Evolutionary conservation across 83 land plant genomes (phyloP).

Genomic region (Larix sibirica): DNA sequence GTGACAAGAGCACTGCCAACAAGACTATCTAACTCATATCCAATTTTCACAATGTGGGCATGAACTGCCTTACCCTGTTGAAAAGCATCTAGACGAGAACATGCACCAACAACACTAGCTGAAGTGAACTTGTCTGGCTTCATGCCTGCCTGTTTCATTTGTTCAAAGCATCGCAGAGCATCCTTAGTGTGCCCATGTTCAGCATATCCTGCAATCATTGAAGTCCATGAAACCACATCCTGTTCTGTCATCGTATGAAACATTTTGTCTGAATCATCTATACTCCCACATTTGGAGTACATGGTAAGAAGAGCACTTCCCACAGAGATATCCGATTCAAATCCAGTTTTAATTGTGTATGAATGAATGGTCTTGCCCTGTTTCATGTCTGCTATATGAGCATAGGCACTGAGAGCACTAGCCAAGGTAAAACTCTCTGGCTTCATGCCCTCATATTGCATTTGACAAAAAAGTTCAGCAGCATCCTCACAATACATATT

Average conservation of each 20-base stretch:
- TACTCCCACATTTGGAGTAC: constrained; percentile 24
- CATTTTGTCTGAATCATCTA: constrained; percentile 23
- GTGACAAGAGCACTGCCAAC: constrained; percentile 18
- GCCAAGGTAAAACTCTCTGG: constrained; percentile 12
- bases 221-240: constrained; percentile 22
- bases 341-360: constrained; percentile 11
- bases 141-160: constrained; percentile 16
- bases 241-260: constrained; percentile 10
- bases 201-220: constrained; percentile 22
- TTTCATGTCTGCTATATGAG: constrained; percentile 16
- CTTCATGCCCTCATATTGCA: constrained; percentile 13
- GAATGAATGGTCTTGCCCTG: constrained; percentile 28
- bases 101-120: not conserved
- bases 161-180: constrained; percentile 13
- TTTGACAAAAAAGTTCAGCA: constrained; percentile 14
- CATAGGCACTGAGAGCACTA: constrained; percentile 20
- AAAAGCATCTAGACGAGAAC: not conserved
- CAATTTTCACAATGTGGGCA: not conserved
- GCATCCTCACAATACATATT: not conserved
- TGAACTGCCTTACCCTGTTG: constrained; percentile 11
- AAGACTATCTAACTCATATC: constrained; percentile 4
- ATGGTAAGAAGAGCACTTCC: constrained; percentile 14
- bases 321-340: constrained; percentile 13
- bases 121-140: constrained; percentile 29
- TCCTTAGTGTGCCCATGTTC: constrained; percentile 15